Evolutionary conservation across 2,329 filamentous ascomycete species (phyloP).

Genomic region (Verticillium isaacii): DNA sequence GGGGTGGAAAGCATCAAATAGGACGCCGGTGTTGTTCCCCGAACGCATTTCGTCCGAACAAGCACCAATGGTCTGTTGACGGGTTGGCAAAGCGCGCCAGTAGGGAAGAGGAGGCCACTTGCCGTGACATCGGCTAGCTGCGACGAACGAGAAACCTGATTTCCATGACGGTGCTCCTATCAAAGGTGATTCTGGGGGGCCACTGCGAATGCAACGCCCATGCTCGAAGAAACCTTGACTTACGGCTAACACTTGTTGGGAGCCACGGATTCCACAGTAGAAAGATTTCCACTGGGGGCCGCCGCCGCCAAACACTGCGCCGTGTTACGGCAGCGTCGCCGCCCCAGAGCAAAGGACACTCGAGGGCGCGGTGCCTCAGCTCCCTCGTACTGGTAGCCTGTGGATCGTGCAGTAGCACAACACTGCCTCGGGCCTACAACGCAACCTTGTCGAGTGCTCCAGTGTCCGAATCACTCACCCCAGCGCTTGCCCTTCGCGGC

Average conservation of each 20-base stretch:
- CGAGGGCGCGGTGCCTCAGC: no score
- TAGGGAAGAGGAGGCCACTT: background rate
- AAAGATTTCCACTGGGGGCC: background rate
- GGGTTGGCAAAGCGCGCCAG: background rate
- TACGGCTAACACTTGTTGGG: background rate
- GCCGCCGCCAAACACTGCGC: no score
- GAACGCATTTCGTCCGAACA: background rate
- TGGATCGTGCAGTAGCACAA: no score
- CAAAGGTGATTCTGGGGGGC: background rate
- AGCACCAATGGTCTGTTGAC: background rate
- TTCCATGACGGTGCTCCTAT: background rate
- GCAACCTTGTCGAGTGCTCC: no score
- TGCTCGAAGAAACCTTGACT: background rate
- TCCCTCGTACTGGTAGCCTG: no score
- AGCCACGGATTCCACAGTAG: background rate
- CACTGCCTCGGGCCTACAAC: no score
- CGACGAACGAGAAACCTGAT: background rate
- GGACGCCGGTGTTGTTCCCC: background rate
- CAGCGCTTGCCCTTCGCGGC: no score
- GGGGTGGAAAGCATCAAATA: background rate
- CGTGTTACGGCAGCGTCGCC: no score
- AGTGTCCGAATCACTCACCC: no score
- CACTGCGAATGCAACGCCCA: background rate
- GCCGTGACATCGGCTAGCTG: background rate
- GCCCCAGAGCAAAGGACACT: no score